Base-by-base conservation (phyloP, 345 rosid species). In the Citrus sp. region DNA sequence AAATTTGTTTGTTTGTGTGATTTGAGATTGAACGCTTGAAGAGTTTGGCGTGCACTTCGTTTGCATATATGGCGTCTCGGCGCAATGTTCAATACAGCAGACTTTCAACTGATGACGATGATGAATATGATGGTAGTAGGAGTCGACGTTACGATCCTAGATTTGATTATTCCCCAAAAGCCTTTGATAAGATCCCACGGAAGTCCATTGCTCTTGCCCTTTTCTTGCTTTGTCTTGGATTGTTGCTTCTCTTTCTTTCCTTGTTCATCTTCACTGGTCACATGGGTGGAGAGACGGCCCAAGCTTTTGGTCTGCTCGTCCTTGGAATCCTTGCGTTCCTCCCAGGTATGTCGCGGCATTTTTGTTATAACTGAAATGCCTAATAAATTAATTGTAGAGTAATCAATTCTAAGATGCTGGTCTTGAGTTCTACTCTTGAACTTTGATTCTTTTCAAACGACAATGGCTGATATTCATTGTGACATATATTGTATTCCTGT, bases 221-320 rank as follows among this genome's bases (percentile, higher is more conserved):
- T 42, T 90, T 90, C 77, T 82, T 95, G 79, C 87, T 93, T 42
- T 78, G 70, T 37, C 94, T 93, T 22, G 98, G 98, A 56, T 92
- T 81, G 3, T 32, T 90, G 72, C 93, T 93, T 80, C 89, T 95
- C 37, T 88, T 90, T 75, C 90, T 95, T 62, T 82, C 94, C 4
- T 60, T 89, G 81, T 91, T 93, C 80, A 87, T 95, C 83, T 82
- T 93, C 73, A 87, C 89, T 6, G 97, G 98, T 79, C 98, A 95
- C 81, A 92, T 95, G 94, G 95, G 89, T 55, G 97, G 94, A 59
- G 97, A 95, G 46, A 84, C 80, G 63, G 91, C 98, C 8, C 98
- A 92, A 81, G 98, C 83, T 16, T 93, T 89, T 73, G 98, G 97
- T 30, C 94, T 93, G 74, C 80, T 93, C 59, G 87, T 84, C 75